phyloP scores from a whole-genome alignment of 2,329 filamentous ascomycete genomes.

The Aspergillus texensis region DNA sequence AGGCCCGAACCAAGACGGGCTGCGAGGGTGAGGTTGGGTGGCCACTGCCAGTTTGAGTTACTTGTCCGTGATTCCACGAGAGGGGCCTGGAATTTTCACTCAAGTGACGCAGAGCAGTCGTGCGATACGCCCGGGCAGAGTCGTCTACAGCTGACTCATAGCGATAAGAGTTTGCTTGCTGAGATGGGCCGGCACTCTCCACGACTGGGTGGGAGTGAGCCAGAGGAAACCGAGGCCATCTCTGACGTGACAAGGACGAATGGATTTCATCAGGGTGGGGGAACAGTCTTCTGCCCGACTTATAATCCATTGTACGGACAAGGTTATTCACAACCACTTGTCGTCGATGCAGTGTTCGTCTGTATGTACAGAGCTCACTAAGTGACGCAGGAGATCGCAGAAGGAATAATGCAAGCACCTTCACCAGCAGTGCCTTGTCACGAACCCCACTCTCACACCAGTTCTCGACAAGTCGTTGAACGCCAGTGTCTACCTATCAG shows the following conservation, averaged over 20 bases:
- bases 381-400: constrained; percentile 11
- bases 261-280: constrained; percentile 31
- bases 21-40: constrained; percentile 40
- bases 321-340: background rate
- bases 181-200: constrained; percentile 24
- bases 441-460: constrained; percentile 16
- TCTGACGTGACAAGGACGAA: constrained; percentile 32
- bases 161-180: constrained; percentile 27
- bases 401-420: constrained; percentile 12
- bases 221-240: constrained; percentile 33
- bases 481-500: constrained; percentile 12
- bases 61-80: constrained; percentile 30
- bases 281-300: constrained; percentile 31
- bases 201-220: constrained; percentile 27
- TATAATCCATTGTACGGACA: constrained; percentile 35
- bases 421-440: background rate
- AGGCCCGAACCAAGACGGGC: constrained; percentile 48
- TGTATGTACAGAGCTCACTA: constrained; percentile 7
- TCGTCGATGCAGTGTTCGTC: background rate
- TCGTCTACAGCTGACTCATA: constrained; percentile 33
- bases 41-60: constrained; percentile 24
- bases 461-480: constrained; percentile 15
- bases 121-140: constrained; percentile 33
- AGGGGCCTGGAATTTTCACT: constrained; percentile 30
- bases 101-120: constrained; percentile 37